Evolutionary conservation across 306 rosid genomes (phyloP), one percentile per base, ranked within the genome.

Genomic region (Rosa multiflora): DNA sequence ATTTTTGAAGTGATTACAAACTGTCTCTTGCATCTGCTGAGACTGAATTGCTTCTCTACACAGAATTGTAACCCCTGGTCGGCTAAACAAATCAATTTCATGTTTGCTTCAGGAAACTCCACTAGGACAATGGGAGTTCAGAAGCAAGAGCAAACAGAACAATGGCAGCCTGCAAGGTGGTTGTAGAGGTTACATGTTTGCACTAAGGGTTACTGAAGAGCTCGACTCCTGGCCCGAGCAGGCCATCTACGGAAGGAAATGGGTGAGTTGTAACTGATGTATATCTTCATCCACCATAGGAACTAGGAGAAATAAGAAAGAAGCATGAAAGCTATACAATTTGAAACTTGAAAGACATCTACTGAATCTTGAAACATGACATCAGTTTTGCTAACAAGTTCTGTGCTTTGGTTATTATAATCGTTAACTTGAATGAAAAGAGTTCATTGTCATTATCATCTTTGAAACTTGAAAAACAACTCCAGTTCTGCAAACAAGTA

Each of bases 161-260:
- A 79, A 49, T 55, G 52, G 73, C 55, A 70, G 63, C 68, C 49
- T 17, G 59, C 74, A 70, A 48, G 86, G 86, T 48, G 80, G 83
- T 47, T 83, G 86, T 53, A 83, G 56, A 83, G 86, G 86, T 17
- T 83, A 68, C 69, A 83, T 83, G 86, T 83, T 75, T 79, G 74
- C 83, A 17, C 59, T 83, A 56, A 32, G 47, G 61, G 86, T 79
- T 23, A 83, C 86, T 49, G 83, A 83, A 66, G 83, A 83, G 80
- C 83, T 83, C 6, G 80, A 79, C 21, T 79, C 83, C 49, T 83
- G 86, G 86, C 83, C 86, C 8, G 83, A 83, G 76, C 74, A 79
- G 73, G 48, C 80, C 37, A 75, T 32, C 74, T 63, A 83, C 47
- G 74, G 78, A 10, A 75, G 86, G 49, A 83, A 83, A 59, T 83